Evolutionary conservation across 2,329 filamentous ascomycete species (phyloP).

Genomic region (Cladophialophora exuberans): DNA sequence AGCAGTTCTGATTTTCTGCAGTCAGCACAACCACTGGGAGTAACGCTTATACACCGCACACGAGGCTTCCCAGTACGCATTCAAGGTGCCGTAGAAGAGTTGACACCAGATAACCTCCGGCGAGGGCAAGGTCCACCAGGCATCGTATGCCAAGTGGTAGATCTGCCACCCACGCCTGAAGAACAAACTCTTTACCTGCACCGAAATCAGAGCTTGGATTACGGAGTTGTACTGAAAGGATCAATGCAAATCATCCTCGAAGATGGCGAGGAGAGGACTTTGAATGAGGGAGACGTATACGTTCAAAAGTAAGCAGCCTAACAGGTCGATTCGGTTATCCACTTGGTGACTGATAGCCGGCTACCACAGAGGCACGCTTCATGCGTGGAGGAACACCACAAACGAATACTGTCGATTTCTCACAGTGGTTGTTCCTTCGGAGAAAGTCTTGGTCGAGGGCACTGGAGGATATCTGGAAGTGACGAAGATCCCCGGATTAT

Average conservation of each 20-base stretch:
- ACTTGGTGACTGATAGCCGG: not conserved
- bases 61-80: constrained; percentile 4
- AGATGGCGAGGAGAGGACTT: constrained; percentile 31
- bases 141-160: constrained; percentile 32
- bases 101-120: constrained; percentile 12
- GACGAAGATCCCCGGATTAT: constrained; percentile 16
- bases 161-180: constrained; percentile 26
- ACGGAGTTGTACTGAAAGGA: constrained; percentile 36
- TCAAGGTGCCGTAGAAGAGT: constrained; percentile 29
- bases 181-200: constrained; percentile 7
- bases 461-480: constrained; percentile 20
- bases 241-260: constrained; percentile 36
- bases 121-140: constrained; percentile 19
- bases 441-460: constrained; percentile 19
- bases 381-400: constrained; percentile 14
- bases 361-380: constrained; percentile 5
- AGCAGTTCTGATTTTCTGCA: constrained; percentile 20
- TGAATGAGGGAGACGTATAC: constrained; percentile 35
- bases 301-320: constrained; percentile 33
- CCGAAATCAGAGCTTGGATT: constrained; percentile 34
- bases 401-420: constrained; percentile 23
- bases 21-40: not conserved
- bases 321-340: not conserved
- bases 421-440: constrained; percentile 26
- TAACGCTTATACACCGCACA: not conserved